A percentile compares a stretch with the other conserved stretches of the same genome.
Evolutionary conservation across 495 filamentous ascomycete species (phyloP).

Genomic region (Schizothecium vesticola): DNA sequence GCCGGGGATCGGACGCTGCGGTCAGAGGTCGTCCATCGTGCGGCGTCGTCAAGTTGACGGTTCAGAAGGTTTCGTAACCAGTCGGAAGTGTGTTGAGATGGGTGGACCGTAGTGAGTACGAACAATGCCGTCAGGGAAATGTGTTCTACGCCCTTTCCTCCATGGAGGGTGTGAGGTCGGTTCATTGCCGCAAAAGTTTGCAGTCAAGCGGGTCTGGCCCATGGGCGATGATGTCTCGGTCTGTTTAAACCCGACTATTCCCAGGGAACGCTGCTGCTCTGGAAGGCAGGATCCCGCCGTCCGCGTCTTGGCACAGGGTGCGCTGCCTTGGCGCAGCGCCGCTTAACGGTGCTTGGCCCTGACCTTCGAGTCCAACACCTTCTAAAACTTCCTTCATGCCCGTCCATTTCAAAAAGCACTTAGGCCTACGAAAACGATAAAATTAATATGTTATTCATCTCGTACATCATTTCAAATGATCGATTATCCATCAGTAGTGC

Average conservation of each 20-base stretch:
- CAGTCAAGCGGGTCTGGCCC: too few relatives aligned
- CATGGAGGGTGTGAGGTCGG: not conserved
- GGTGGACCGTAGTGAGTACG: too few relatives aligned
- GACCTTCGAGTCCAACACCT: not conserved
- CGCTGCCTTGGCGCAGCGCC: not conserved
- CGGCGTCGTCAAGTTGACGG: not conserved
- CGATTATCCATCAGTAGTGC: not conserved
- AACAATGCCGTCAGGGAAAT: not conserved
- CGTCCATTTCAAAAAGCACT: not conserved
- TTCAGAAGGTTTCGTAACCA: not conserved
- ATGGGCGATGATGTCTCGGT: too few relatives aligned
- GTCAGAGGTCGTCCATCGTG: not conserved
- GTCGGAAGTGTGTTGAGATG: not conserved
- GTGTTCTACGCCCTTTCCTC: not conserved
- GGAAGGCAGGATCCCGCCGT: not conserved
- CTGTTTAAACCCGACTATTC: slow-evolving; percentile 7
- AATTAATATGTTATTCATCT: not conserved
- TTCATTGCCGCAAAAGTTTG: too few relatives aligned
- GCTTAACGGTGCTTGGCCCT: not conserved
- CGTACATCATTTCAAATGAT: not conserved
- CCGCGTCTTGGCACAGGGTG: not conserved
- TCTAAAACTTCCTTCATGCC: not conserved
- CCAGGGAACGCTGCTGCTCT: not conserved
- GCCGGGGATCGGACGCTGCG: not conserved
- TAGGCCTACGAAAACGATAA: not conserved